Evolutionary conservation across 73 alveolate genomes (phyloP), one percentile per base, ranked within the genome.

Genomic region (Tetrahymena malaccensis): DNA sequence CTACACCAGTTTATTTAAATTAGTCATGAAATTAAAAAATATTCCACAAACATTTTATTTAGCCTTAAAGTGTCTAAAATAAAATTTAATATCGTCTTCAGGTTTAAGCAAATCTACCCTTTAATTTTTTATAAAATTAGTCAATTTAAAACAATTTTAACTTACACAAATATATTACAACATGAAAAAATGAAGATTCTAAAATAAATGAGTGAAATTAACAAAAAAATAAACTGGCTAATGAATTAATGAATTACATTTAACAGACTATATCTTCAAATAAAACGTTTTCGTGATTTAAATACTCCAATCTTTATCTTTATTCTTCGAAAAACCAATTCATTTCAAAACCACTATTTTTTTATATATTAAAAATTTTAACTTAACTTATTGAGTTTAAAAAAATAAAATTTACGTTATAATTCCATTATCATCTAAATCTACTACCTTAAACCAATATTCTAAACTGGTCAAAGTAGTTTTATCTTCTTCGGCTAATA

Each of bases 401-500:
- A 9, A n/a, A 70, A 19, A 0, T 0, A 50, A 2, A 70, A 27
- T 70, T 70, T 70, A 70, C 89, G 99, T 98, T 40, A 99, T 98
- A 0, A 98, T 97, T 7, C 99, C 99, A 96, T 98, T 98, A 55
- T 96, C 98, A 98, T 99, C 99, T 17, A 99, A 96, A 96, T 99
- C 99, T 43, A 99, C 96, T 43, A 99, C 97, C 96, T 97, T 97
- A 97, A 98, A 99, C 99, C 99, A 99, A 95, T 99, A 99, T 96
- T 98, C 99, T 70, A 99, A 96, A 85, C 99, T 95, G 85, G 99
- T 96, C 34, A 85, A 95, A 35, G 99, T 95, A 35, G 99, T 98
- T 96, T 99, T 99, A 97, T 99, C 99, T 95, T 99, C 99, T 96
- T 99, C 99, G 55, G 99, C 96, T 85, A 99, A 97, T 96, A 99